Conservation (phyloP, 805 yeast species). For the Debaryomyces hansenii region DNA sequence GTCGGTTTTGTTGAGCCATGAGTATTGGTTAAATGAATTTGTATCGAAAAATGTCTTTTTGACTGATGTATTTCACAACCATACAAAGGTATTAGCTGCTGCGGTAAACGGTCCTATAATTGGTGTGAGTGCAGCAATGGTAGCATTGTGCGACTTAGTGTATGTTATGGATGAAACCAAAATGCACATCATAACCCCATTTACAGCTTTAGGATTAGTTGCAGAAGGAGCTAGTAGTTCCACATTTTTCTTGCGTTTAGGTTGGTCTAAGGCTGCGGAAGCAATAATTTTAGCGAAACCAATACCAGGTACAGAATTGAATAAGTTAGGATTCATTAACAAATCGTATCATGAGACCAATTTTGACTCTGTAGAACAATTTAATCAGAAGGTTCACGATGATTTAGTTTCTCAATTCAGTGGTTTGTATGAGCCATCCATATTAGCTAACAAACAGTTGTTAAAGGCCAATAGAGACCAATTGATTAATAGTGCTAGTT, state of each 20-base stretch:
- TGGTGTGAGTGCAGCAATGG: slow-evolving; percentile 73
- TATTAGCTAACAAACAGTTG: slow-evolving; percentile 41
- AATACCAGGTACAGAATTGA: slow-evolving; percentile 56
- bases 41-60: slow-evolving; percentile 69
- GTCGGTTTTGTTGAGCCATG: slow-evolving; percentile 33
- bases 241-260: slow-evolving; percentile 68
- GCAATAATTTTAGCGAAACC: slow-evolving; percentile 71
- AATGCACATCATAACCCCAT: slow-evolving; percentile 67
- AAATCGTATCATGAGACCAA: slow-evolving; percentile 47
- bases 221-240: slow-evolving; percentile 78
- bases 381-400: slow-evolving; percentile 41
- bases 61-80: slow-evolving; percentile 67
- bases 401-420: slow-evolving; percentile 35
- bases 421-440: slow-evolving; percentile 45
- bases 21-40: slow-evolving; percentile 55
- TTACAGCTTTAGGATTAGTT: slow-evolving; percentile 78
- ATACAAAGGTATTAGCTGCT: slow-evolving; percentile 65
- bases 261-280: slow-evolving; percentile 70
- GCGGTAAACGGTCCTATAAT: slow-evolving; percentile 87
- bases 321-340: slow-evolving; percentile 60
- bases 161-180: slow-evolving; percentile 62
- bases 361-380: slow-evolving; percentile 34
- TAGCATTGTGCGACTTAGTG: slow-evolving; percentile 73
- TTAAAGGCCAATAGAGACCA: slow-evolving; percentile 39
- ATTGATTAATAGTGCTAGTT: slow-evolving; percentile 48